A percentile compares a stretch with the other conserved stretches of the same genome.
phyloP scores from a whole-genome alignment of 2,329 filamentous ascomycete species.

The Monilinia fructicola region DNA sequence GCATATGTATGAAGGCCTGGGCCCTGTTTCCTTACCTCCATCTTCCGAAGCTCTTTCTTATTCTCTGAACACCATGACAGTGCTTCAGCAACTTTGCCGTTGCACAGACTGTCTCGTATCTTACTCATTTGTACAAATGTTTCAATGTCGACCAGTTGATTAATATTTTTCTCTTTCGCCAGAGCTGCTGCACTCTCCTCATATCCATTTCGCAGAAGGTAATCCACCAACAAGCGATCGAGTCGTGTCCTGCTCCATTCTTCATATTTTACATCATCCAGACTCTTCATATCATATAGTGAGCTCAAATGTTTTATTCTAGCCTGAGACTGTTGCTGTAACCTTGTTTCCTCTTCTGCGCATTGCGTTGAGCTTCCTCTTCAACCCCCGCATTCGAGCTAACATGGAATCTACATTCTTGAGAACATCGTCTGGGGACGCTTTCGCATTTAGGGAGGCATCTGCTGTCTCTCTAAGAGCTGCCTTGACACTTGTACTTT shows the following conservation, averaged over 20 bases:
- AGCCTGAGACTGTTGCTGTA: conserved; percentile 74
- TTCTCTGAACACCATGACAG: conserved; percentile 91
- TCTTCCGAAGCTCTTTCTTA: conserved; percentile 86
- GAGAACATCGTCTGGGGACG: conserved; percentile 72
- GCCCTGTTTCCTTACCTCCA: conserved; percentile 58
- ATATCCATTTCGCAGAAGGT: conserved; percentile 82
- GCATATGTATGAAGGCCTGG: not conserved
- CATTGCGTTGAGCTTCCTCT: conserved; percentile 77
- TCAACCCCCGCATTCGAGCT: conserved; percentile 77
- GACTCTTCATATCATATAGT: conserved; percentile 73
- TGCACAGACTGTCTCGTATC: conserved; percentile 71
- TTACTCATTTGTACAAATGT: conserved; percentile 81
- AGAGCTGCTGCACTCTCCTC: conserved; percentile 72
- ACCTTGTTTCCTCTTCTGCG: conserved; percentile 74
- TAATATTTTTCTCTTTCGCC: conserved; percentile 72
- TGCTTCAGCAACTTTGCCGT: conserved; percentile 72
- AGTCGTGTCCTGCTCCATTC: conserved; percentile 80
- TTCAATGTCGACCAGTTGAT: conserved; percentile 81
- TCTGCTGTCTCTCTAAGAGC: conserved; percentile 59
- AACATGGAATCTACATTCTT: conserved; percentile 83
- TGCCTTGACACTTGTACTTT: conserved; percentile 61
- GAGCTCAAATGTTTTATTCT: conserved; percentile 79
- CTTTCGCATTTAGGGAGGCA: conserved; percentile 48
- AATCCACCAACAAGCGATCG: conserved; percentile 86
- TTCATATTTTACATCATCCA: conserved; percentile 93